phyloP scores from a whole-genome alignment of 805 yeast genomes.

The Suhomyces prunicola region DNA sequence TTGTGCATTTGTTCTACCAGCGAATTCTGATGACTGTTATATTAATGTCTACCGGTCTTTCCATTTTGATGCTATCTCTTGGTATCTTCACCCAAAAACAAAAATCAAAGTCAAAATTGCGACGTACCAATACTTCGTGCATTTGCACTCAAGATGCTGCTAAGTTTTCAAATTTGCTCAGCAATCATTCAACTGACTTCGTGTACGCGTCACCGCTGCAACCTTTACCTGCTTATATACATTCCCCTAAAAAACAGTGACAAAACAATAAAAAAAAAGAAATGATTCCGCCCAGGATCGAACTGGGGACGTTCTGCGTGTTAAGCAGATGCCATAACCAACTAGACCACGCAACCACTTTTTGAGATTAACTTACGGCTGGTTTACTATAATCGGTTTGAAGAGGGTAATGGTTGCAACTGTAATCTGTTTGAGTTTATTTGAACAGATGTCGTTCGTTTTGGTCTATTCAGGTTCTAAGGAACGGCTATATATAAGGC shows the following conservation, averaged over 20 bases:
- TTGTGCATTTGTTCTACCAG: not conserved
- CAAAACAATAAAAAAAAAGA: conserved; percentile 2
- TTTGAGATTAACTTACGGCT: not conserved
- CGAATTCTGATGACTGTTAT: not conserved
- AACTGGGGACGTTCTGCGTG: conserved; percentile 99
- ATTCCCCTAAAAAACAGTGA: not conserved
- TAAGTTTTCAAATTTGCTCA: not conserved
- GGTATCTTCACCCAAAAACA: not conserved
- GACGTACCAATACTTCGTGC: not conserved
- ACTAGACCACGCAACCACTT: conserved; percentile 96
- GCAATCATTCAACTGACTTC: not conserved
- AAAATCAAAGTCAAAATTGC: not conserved
- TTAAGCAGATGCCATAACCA: conserved; percentile 99
- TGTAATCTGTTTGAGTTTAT: not conserved
- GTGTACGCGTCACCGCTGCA: not conserved
- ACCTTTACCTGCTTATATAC: not conserved
- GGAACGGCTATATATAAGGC: not conserved
- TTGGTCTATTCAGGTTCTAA: not conserved
- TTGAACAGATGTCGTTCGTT: not conserved
- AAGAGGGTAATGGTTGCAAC: not conserved
- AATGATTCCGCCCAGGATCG: conserved; percentile 99
- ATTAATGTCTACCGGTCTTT: not conserved
- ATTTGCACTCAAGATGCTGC: not conserved
- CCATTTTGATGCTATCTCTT: not conserved
- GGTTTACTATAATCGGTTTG: not conserved